These are phyloP conservation scores for Podaxis rugospora DNA, from an alignment of 768 basidiomycete species.

Conservation along the genomic window DNA sequence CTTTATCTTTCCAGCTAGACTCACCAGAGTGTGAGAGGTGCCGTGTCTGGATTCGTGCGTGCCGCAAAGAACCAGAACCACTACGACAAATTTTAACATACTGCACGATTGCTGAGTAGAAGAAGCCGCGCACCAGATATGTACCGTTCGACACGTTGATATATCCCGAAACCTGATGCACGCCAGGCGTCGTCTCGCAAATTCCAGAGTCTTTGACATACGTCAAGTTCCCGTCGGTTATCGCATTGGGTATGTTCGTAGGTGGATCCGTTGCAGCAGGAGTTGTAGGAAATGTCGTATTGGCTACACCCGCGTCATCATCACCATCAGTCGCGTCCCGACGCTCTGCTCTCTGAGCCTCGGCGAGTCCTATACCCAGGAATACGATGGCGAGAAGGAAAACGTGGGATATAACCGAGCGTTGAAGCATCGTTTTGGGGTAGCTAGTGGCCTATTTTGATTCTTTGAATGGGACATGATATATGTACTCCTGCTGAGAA, in stretches of 20 bases:
- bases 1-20: slow-evolving; percentile 38
- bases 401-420: not conserved
- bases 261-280: not conserved
- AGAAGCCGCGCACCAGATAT: slow-evolving; percentile 41
- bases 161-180: slow-evolving; percentile 61
- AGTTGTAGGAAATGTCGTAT: not conserved
- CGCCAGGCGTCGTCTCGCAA: slow-evolving; percentile 51
- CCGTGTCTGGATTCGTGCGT: slow-evolving; percentile 52
- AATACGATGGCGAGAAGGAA: not conserved
- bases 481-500: not conserved
- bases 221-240: not conserved
- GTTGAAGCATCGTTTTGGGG: not conserved
- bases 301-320: not conserved
- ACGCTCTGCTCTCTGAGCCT: not conserved
- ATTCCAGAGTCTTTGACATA: slow-evolving; percentile 5
- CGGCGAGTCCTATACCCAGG: not conserved
- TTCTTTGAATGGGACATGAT: not conserved
- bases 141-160: slow-evolving; percentile 52
- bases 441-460: not conserved
- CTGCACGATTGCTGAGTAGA: not conserved
- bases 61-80: slow-evolving; percentile 73
- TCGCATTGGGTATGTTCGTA: not conserved
- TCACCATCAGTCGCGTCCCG: not conserved
- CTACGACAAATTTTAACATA: not conserved
- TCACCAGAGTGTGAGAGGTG: slow-evolving; percentile 62